Evolutionary conservation across 2,329 filamentous ascomycete species (phyloP).

Genomic region (Gyromitra esculenta): DNA sequence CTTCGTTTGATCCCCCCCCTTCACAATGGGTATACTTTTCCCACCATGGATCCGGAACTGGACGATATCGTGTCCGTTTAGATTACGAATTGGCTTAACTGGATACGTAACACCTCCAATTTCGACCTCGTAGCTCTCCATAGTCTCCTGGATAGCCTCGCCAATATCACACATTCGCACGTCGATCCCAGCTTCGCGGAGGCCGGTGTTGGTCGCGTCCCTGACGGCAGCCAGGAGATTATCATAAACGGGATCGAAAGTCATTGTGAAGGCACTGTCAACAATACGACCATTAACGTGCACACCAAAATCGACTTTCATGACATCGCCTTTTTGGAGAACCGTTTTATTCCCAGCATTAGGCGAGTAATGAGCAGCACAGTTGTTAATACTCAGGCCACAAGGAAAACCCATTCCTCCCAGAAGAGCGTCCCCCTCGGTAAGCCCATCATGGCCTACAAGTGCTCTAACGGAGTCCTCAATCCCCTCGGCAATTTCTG

Average conservation of each 20-base stretch:
- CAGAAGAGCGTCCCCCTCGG: conserved; percentile 79
- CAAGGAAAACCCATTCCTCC: conserved; percentile 89
- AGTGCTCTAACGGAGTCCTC: conserved; percentile 81
- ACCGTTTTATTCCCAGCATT: conserved; percentile 85
- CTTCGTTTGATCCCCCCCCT: conserved; percentile 85
- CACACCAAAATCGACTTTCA: conserved; percentile 78
- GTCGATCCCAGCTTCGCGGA: conserved; percentile 89
- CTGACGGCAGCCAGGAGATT: conserved; percentile 73
- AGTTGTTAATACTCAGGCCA: conserved; percentile 83
- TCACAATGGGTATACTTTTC: conserved; percentile 94
- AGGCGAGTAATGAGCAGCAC: conserved; percentile 85
- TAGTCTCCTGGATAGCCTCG: conserved; percentile 83
- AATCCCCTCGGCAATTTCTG: conserved; percentile 86
- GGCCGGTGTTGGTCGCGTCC: conserved; percentile 77
- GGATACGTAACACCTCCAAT: conserved; percentile 80
- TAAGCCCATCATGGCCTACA: conserved; percentile 78
- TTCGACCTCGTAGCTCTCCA: conserved; percentile 93
- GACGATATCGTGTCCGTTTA: conserved; percentile 89
- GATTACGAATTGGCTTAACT: conserved; percentile 84
- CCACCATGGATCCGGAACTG: conserved; percentile 90
- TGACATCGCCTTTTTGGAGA: conserved; percentile 72
- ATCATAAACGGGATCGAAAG: conserved; percentile 75
- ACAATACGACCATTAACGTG: conserved; percentile 77
- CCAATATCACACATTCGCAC: conserved; percentile 88
- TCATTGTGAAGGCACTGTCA: conserved; percentile 75